Percentiles rank a stretch among this genome's conserved stretches.
phyloP scores from a whole-genome alignment of 2,329 filamentous ascomycete genomes.

The Teratosphaeria pseudoeucalypti region DNA sequence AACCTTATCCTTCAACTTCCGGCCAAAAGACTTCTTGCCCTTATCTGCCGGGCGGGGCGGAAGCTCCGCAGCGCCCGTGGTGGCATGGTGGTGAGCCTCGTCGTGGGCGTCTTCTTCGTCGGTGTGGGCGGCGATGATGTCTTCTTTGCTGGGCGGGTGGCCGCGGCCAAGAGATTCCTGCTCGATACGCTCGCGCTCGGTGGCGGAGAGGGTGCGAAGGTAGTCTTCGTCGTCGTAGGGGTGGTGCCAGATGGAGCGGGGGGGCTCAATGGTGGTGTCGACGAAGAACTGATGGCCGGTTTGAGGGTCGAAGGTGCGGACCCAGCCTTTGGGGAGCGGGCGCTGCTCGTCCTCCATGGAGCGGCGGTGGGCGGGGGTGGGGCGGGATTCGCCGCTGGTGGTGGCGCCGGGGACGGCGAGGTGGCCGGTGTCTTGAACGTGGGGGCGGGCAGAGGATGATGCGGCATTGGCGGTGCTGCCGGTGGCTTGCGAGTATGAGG shows the following conservation, averaged over 20 bases:
- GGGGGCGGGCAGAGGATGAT: slow-evolving; percentile 5
- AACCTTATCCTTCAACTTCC: slow-evolving; percentile 50
- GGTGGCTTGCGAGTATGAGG: slow-evolving; percentile 7
- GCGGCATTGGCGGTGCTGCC: not conserved
- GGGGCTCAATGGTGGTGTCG: slow-evolving; percentile 44
- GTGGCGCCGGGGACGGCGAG: slow-evolving; percentile 16
- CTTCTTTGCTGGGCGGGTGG: slow-evolving; percentile 24
- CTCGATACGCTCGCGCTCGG: slow-evolving; percentile 41
- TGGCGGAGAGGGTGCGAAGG: slow-evolving; percentile 36
- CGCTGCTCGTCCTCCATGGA: slow-evolving; percentile 53
- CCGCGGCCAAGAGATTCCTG: slow-evolving; percentile 27
- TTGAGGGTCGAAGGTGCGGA: slow-evolving; percentile 45
- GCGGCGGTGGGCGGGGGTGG: slow-evolving; percentile 39
- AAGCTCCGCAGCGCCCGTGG: slow-evolving; percentile 8
- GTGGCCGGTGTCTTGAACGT: slow-evolving; percentile 4
- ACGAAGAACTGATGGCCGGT: slow-evolving; percentile 53
- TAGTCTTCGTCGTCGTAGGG: slow-evolving; percentile 50
- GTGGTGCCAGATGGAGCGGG: slow-evolving; percentile 51
- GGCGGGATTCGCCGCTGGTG: slow-evolving; percentile 39
- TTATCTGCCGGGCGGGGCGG: slow-evolving; percentile 18
- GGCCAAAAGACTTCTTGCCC: slow-evolving; percentile 34
- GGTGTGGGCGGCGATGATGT: slow-evolving; percentile 37
- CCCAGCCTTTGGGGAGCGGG: slow-evolving; percentile 46
- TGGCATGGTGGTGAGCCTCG: slow-evolving; percentile 22
- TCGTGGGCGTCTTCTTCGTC: slow-evolving; percentile 32